Conservation (phyloP, 306 rosid species). For the Prunus mira region DNA sequence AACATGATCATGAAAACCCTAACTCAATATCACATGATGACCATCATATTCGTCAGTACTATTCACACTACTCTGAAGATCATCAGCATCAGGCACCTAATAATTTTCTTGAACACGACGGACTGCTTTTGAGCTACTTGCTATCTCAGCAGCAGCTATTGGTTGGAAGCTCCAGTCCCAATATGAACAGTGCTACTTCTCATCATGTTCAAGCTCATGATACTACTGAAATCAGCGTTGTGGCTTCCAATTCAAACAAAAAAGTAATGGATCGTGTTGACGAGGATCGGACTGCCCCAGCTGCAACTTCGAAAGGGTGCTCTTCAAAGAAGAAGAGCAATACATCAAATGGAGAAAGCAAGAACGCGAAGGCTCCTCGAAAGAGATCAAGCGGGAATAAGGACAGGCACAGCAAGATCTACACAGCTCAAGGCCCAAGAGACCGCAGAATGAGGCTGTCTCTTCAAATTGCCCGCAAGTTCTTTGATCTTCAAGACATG, state of each 20-base stretch:
- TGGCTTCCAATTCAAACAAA: constrained; percentile 2
- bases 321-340: neutral
- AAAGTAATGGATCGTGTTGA: neutral
- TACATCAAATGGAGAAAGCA: neutral
- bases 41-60: neutral
- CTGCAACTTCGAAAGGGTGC: neutral
- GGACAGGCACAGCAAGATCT: constrained; percentile 63
- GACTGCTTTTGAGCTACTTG: constrained; percentile 31
- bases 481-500: constrained; percentile 61
- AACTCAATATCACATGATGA: neutral
- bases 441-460: constrained; percentile 60
- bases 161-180: neutral
- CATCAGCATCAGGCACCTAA: neutral
- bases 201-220: neutral
- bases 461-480: constrained; percentile 47
- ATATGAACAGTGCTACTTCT: neutral
- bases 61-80: neutral
- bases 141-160: constrained; percentile 37
- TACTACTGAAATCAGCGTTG: constrained; percentile 4
- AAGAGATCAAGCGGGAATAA: constrained; percentile 41
- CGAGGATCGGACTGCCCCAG: neutral
- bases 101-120: constrained; percentile 31
- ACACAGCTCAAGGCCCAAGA: constrained; percentile 51
- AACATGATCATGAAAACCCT: constrained; percentile 15
- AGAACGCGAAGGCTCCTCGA: constrained; percentile 13